Percentiles rank a stretch among this genome's conserved stretches.
These are phyloP conservation scores for Naumovozyma castellii DNA, from an alignment of 805 yeast species.

Conservation along the genomic window DNA sequence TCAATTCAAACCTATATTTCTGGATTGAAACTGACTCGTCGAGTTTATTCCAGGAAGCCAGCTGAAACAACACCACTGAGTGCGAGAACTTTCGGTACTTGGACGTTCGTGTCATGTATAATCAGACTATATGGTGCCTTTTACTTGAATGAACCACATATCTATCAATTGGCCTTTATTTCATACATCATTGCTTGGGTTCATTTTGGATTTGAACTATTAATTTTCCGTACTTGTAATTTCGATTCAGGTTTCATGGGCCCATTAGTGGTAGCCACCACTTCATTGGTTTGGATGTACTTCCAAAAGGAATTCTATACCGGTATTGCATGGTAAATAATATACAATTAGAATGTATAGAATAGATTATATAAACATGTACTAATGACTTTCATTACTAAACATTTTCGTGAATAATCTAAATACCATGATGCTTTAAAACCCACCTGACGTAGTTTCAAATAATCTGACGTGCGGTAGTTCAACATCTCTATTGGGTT, in stretches of 20 bases:
- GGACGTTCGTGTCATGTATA: slow-evolving; percentile 84
- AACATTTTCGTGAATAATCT: background rate
- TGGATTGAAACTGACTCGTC: slow-evolving; percentile 63
- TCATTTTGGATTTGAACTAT: slow-evolving; percentile 81
- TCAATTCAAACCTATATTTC: slow-evolving; percentile 77
- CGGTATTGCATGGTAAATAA: slow-evolving; percentile 13
- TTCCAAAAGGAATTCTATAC: slow-evolving; percentile 56
- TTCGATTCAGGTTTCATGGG: slow-evolving; percentile 84
- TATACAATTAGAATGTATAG: background rate
- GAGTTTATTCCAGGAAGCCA: slow-evolving; percentile 65
- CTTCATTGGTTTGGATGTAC: slow-evolving; percentile 75
- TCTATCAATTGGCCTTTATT: slow-evolving; percentile 70
- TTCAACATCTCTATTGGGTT: slow-evolving; percentile 16
- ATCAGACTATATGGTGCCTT: slow-evolving; percentile 85
- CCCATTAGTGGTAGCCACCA: slow-evolving; percentile 72
- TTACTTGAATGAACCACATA: slow-evolving; percentile 54
- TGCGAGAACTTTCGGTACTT: slow-evolving; percentile 97
- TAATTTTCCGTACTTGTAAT: slow-evolving; percentile 66
- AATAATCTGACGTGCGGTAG: slow-evolving; percentile 33
- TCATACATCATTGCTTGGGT: slow-evolving; percentile 73
- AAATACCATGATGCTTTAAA: background rate
- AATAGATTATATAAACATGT: background rate
- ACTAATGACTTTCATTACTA: no score
- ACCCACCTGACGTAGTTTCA: slow-evolving; percentile 28
- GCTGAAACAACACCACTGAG: slow-evolving; percentile 54